Conservation (phyloP, 2,329 filamentous ascomycete genomes). For the Calycina herbarum region DNA sequence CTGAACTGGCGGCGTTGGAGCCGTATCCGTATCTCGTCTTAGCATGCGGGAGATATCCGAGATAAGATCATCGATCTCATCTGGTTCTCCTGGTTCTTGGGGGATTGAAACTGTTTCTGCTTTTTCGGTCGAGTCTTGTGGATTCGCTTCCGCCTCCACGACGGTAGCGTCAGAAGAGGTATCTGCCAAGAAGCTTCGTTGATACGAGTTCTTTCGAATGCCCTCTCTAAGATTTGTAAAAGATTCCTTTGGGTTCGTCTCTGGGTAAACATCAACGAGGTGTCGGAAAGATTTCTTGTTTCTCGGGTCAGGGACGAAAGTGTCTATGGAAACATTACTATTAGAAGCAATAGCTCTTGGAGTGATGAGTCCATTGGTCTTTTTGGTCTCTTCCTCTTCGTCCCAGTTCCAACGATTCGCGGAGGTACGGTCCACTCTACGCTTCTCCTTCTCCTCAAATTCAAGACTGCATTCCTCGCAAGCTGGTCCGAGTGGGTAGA, state of each 20-base stretch:
- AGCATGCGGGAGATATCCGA: not conserved
- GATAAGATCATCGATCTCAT: not conserved
- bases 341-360: not conserved
- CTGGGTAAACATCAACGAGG: not conserved
- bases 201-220: not conserved
- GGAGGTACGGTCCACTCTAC: not conserved
- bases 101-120: not conserved
- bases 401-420: not conserved
- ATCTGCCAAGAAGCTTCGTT: not conserved
- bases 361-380: not conserved
- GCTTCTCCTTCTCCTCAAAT: not conserved
- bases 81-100: not conserved
- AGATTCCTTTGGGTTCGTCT: not conserved
- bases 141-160: not conserved
- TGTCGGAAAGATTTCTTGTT: slow-evolving; percentile 3
- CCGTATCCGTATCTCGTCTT: not conserved
- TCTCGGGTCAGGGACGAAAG: not conserved
- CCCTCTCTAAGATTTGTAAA: not conserved
- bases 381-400: not conserved
- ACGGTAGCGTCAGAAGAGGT: not conserved
- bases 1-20: not conserved
- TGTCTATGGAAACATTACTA: not conserved
- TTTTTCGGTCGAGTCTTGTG: not conserved
- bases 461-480: slow-evolving; percentile 14
- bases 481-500: slow-evolving; percentile 19